These are phyloP conservation scores for Nicotiana tomentosiformis DNA, from an alignment of 257 asterid genomes.

Conservation along the genomic window DNA sequence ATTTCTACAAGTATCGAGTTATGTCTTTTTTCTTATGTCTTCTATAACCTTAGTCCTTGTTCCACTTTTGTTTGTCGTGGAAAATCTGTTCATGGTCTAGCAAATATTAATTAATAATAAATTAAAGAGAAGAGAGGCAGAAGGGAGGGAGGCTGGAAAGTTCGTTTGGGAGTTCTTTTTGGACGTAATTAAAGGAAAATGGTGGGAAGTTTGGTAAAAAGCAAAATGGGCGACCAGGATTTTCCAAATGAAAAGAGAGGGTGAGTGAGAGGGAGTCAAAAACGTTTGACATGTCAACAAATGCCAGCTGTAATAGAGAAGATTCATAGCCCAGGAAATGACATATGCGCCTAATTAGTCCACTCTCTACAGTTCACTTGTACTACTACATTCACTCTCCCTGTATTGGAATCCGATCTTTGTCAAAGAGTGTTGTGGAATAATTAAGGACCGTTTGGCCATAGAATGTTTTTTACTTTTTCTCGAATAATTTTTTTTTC, in stretches of 20 bases:
- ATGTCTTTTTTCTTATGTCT: no score
- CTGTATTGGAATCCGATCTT: no score
- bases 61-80: neutral
- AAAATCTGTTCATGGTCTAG: neutral
- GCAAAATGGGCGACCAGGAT: conserved; percentile 1
- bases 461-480: no score
- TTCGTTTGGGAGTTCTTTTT: neutral
- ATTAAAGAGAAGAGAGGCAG: neutral
- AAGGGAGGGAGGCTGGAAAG: neutral
- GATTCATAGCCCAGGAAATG: neutral
- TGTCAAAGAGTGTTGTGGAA: no score
- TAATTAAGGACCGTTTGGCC: no score
- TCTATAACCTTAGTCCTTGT: conserved; percentile 2
- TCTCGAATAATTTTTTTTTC: no score
- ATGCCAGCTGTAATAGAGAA: conserved; percentile 23
- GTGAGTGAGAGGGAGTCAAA: neutral
- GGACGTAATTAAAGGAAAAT: neutral
- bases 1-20: neutral
- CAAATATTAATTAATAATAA: no score
- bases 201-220: conserved; percentile 21
- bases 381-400: neutral
- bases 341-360: neutral
- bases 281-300: conserved; percentile 26
- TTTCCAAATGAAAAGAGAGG: neutral
- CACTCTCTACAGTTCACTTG: neutral